These are phyloP conservation scores for Paracorniculantispora psalliotae DNA, from an alignment of 2,329 filamentous ascomycete species.

Conservation along the genomic window DNA sequence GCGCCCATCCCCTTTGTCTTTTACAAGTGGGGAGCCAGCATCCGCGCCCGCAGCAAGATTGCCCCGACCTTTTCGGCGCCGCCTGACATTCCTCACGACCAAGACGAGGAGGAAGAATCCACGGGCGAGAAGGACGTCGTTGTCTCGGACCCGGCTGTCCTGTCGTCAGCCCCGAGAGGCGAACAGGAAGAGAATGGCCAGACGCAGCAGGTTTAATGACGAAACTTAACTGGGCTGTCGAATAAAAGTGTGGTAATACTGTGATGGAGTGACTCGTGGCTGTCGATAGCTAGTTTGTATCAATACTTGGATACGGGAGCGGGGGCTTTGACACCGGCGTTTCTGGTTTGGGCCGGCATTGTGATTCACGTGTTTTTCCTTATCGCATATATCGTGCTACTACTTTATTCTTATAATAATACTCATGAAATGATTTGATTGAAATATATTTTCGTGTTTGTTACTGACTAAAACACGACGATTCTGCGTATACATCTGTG, in stretches of 20 bases:
- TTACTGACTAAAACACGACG: too few relatives aligned
- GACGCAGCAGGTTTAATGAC: conserved; percentile 3
- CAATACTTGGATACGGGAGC: not conserved
- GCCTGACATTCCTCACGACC: conserved; percentile 15
- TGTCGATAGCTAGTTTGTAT: not conserved
- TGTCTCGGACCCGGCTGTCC: not conserved
- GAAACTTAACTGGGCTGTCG: not conserved
- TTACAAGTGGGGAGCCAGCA: conserved; percentile 53
- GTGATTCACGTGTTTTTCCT: not conserved
- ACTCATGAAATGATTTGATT: not conserved
- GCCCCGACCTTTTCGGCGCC: conserved; percentile 41
- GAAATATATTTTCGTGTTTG: not conserved
- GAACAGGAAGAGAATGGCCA: conserved; percentile 4
- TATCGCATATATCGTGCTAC: not conserved
- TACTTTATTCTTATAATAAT: not conserved
- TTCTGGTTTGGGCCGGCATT: not conserved
- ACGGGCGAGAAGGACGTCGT: conserved; percentile 26
- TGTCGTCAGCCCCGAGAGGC: conserved; percentile 4
- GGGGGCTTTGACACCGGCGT: not conserved
- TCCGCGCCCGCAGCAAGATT: conserved; percentile 51
- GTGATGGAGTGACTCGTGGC: not conserved
- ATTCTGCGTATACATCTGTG: too few relatives aligned
- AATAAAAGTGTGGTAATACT: not conserved
- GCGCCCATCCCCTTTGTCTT: conserved; percentile 61
- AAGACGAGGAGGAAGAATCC: conserved; percentile 22